Evolutionary conservation across 116 monocot genomes (phyloP).

Genomic region (Dioscorea cayenensis): DNA sequence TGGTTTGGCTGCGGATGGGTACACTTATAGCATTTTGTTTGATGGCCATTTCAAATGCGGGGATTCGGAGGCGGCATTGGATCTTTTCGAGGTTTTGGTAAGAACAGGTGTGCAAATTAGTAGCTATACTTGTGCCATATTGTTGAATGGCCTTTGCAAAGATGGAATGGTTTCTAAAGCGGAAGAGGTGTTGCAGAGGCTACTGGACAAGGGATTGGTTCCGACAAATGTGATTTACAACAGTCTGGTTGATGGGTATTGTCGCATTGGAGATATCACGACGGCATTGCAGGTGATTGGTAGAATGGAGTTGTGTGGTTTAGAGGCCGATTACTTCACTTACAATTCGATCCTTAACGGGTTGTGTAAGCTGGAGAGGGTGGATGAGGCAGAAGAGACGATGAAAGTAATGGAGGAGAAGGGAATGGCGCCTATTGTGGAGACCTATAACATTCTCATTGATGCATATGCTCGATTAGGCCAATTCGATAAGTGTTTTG

Average conservation of each 20-base stretch:
- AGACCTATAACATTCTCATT: constrained; percentile 62
- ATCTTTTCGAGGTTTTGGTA: constrained; percentile 37
- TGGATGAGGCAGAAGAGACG: constrained; percentile 40
- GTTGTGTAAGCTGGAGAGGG: constrained; percentile 43
- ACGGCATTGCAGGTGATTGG: constrained; percentile 26
- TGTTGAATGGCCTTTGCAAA: constrained; percentile 70
- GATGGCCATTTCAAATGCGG: constrained; percentile 36
- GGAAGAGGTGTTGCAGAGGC: constrained; percentile 20
- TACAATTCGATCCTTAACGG: constrained; percentile 73
- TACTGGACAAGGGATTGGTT: constrained; percentile 33
- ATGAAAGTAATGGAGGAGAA: constrained; percentile 34
- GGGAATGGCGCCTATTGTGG: constrained; percentile 29
- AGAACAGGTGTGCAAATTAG: constrained; percentile 26
- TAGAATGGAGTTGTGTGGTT: constrained; percentile 38
- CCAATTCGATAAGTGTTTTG: constrained; percentile 43
- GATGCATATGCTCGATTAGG: constrained; percentile 36
- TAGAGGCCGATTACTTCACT: constrained; percentile 37
- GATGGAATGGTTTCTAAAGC: constrained; percentile 53
- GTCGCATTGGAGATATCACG: constrained; percentile 33
- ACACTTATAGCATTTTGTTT: constrained; percentile 60
- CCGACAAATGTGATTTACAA: constrained; percentile 62
- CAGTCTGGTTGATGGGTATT: constrained; percentile 60
- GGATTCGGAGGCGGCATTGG: constrained; percentile 15
- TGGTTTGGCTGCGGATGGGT: constrained; percentile 43
- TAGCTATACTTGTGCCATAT: constrained; percentile 34